Evolutionary conservation across 1,139 yeast genomes (phyloP), one percentile per base, ranked within the genome.

Genomic region (Taphrina pruni): DNA sequence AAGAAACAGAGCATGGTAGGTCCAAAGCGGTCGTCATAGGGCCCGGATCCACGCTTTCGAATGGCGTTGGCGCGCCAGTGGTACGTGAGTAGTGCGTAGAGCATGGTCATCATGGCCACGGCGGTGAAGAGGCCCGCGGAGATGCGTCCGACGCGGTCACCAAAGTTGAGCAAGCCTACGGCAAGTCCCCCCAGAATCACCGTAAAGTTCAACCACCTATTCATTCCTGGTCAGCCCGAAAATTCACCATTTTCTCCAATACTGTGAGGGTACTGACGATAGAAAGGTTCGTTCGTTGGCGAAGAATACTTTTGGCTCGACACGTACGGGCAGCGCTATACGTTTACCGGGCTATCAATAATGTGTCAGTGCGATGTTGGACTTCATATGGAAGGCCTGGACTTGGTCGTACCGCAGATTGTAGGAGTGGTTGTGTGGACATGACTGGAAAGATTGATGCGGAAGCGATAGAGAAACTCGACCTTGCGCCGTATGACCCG

Each of bases 41-140:
- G 99, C 64, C 99, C 99, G 12, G 96, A 86, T 46, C 99, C 99
- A 80, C 98, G 88, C 81, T 94, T 86, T 79, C 99, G 88, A 75
- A 94, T 94, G 72, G 99, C 99, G 78, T 93, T 91, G 2, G 99
- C 99, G 83, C 99, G 90, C 99, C 99, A 95, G 80, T 94, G 99
- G 79, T 95, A 94, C 32, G 98, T 95, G 64, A 91, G 85, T 72
- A 94, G 85, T 6, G 99, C 99, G 77, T 94, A 94, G 8, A 88
- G 85, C 99, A 94, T 94, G 46, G 98, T 94, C 73, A 91, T 90
- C 98, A 94, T 93, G 74, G 99, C 97, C 14, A 81, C 83, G 72
- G 94, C 84, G 1, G 99, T 95, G 83, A 94, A 94, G 72, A 94
- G 83, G 2, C 95, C 96, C 65, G 99, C 98, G 73, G 96, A 88